These are phyloP conservation scores for Auxenochlorella pyrenoidosa DNA, from an alignment of 139 green algal genomes.

Conservation along the genomic window DNA sequence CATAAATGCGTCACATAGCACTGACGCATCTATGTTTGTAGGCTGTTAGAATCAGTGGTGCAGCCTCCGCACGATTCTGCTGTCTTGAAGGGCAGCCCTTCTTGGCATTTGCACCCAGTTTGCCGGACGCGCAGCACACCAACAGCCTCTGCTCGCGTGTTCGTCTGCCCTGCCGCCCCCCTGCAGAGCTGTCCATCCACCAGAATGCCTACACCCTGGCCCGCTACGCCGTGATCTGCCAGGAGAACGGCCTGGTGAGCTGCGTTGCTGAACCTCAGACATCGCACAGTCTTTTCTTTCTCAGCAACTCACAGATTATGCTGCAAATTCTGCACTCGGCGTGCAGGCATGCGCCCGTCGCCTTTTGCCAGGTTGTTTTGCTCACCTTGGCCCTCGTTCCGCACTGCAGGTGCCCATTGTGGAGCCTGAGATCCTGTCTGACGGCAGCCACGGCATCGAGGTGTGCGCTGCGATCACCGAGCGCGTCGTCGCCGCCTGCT, in stretches of 20 bases:
- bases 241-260: constrained; percentile 83
- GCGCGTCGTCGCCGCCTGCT: constrained; percentile 56
- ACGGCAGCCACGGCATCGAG: constrained; percentile 85
- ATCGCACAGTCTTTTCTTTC: neutral
- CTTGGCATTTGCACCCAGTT: too few species aligned
- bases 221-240: constrained; percentile 89
- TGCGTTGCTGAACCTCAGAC: neutral
- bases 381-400: neutral
- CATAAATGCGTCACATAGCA: too few species aligned
- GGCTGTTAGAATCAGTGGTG: too few species aligned
- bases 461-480: constrained; percentile 60
- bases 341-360: neutral
- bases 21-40: too few species aligned
- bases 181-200: constrained; percentile 74
- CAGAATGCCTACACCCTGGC: constrained; percentile 94
- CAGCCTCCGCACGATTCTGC: too few species aligned
- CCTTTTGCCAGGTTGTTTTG: neutral
- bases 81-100: too few species aligned
- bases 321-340: too few species aligned
- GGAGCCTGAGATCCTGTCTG: constrained; percentile 89
- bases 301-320: too few species aligned
- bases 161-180: too few species aligned
- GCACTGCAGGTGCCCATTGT: constrained; percentile 82
- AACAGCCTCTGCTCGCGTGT: too few species aligned
- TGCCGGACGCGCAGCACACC: too few species aligned